Evolutionary conservation across 2,329 filamentous ascomycete species (phyloP), one percentile per base, ranked within the genome.

Genomic region (Leptographium galeiforme): DNA sequence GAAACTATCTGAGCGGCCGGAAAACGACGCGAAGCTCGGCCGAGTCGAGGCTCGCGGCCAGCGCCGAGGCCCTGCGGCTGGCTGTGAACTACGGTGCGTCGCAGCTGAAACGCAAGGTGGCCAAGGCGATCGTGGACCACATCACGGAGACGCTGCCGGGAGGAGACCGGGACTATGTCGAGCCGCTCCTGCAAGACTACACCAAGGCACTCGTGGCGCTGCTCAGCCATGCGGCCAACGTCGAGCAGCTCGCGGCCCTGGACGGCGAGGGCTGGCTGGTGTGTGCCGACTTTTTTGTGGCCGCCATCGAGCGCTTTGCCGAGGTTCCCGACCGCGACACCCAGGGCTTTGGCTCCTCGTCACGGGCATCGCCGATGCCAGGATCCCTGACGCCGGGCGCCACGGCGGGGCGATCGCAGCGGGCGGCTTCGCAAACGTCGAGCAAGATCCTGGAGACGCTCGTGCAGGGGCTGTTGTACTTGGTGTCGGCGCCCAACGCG

Each of bases 41-140:
- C 56, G 75, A 70, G 53, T 67, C 72, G 2, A 78, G 85, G 32
- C 73, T 98, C 12, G 74, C 77, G 52, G 76, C 79, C 61, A 87
- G 82, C 61, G 85, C 85, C 34, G 78, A 80, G 48, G 83, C 84
- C 8, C 69, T 97, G 54, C 83, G 88, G 52, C 72, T 83, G 32
- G 79, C 85, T 30, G 76, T 94, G 48, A 81, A 85, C 58, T 77
- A 84, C 52, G 85, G 87, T 25, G 72, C 84, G 36, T 69, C 74
- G 19, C 83, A 78, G 56, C 68, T 97, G 57, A 85, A 82, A 62
- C 73, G 75, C 56, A 94, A 89, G 65, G 91, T 89, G 0, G 73
- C 91, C n/a, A 78, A 84, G 60, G 80, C 85, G 7, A 71, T 96
- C 16, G 73, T 95, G 58, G 82, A 89, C 58, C 89, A 95, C 67